phyloP scores from a whole-genome alignment of 164 flowering plant species.

The Echeveria elegans region DNA sequence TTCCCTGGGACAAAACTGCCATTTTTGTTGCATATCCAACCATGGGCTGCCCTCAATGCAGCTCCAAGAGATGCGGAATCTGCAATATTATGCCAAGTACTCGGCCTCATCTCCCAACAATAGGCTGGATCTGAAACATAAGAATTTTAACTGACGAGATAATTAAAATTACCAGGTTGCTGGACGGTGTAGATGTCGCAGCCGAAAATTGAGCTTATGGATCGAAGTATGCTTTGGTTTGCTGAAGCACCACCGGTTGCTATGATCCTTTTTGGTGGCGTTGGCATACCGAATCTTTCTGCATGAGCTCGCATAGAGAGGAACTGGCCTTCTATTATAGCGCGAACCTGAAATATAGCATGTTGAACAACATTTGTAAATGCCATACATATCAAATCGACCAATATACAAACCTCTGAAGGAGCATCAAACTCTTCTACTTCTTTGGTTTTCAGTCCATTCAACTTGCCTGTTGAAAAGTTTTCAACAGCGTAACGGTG shows the following conservation, averaged over 20 bases:
- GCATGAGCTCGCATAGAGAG: conserved; percentile 88
- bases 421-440: conserved; percentile 76
- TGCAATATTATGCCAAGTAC: conserved; percentile 15
- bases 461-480: conserved; percentile 29
- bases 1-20: conserved; percentile 65
- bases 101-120: background rate
- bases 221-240: conserved; percentile 51
- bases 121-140: background rate
- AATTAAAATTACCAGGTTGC: conserved; percentile 48
- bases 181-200: conserved; percentile 76
- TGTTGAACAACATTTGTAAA: background rate
- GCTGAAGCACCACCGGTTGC: conserved; percentile 98
- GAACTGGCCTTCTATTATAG: conserved; percentile 80
- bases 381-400: too few relatives aligned
- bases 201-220: conserved; percentile 71
- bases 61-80: conserved; percentile 97
- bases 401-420: conserved; percentile 57
- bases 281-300: conserved; percentile 90
- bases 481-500: conserved; percentile 66
- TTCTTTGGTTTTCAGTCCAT: conserved; percentile 48
- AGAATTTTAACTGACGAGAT: background rate
- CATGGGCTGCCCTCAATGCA: conserved; percentile 93
- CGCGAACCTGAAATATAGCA: conserved; percentile 55
- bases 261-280: conserved; percentile 75
- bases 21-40: conserved; percentile 74